phyloP scores from a whole-genome alignment of 2,329 filamentous ascomycete species.

The Microsporum audouinii region DNA sequence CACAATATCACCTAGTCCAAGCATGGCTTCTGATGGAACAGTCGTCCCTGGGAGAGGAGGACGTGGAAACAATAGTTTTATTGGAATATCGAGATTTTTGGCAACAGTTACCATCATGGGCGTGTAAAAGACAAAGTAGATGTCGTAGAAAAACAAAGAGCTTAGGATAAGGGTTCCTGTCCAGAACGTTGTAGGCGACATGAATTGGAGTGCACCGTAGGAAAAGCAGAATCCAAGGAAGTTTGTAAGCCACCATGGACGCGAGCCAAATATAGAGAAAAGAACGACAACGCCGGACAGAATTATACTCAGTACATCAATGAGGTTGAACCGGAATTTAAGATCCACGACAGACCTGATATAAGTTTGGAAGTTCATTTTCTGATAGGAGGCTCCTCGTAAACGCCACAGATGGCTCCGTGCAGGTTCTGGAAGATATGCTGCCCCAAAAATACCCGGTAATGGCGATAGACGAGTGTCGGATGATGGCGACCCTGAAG shows the following conservation, averaged over 20 bases:
- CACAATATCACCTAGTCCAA: constrained; percentile 89
- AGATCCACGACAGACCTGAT: constrained; percentile 42
- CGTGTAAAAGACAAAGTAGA: constrained; percentile 53
- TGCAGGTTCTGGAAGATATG: constrained; percentile 35
- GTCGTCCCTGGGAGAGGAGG: constrained; percentile 41
- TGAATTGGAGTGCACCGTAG: constrained; percentile 67
- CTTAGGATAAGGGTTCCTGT: constrained; percentile 67
- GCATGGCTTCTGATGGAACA: constrained; percentile 51
- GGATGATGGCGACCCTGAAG: constrained; percentile 6
- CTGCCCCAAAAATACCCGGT: constrained; percentile 38
- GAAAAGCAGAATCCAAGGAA: constrained; percentile 77
- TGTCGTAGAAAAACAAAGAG: constrained; percentile 87
- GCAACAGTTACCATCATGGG: constrained; percentile 54
- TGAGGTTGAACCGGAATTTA: constrained; percentile 34
- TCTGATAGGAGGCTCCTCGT: constrained; percentile 39
- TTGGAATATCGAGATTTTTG: constrained; percentile 77
- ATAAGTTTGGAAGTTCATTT: constrained; percentile 41
- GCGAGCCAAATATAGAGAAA: constrained; percentile 53
- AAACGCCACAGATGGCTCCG: constrained; percentile 37
- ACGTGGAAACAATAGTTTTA: constrained; percentile 78
- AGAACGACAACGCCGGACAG: constrained; percentile 44
- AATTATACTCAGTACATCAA: constrained; percentile 45
- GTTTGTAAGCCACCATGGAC: constrained; percentile 67
- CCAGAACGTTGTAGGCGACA: constrained; percentile 79
- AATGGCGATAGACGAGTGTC: constrained; percentile 37